Evolutionary conservation across 164 flowering plant species (phyloP).

Genomic region (Kalanchoe fedtschenkoi): DNA sequence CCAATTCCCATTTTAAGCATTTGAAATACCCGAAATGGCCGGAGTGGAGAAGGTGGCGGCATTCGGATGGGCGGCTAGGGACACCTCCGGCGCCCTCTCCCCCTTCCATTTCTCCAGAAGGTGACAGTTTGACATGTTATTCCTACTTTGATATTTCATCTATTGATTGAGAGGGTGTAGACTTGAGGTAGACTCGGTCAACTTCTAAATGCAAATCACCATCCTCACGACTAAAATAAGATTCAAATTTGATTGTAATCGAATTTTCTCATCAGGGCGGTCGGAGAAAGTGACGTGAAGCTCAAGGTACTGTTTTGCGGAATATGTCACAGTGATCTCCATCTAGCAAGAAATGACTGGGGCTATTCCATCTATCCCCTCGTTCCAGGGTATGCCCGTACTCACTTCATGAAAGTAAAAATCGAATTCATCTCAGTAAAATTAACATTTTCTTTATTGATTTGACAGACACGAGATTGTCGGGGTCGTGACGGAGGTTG

Average conservation of each 20-base stretch:
- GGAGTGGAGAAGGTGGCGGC: constrained; percentile 5
- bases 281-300: constrained; percentile 30
- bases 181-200: no score
- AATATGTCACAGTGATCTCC: constrained; percentile 48
- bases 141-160: no score
- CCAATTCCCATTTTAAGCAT: no score
- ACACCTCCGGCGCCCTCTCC: constrained; percentile 25
- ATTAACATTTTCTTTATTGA: background rate
- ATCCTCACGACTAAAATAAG: no score
- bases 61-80: constrained; percentile 36
- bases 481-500: constrained; percentile 26
- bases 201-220: no score
- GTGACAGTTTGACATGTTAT: no score
- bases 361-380: constrained; percentile 28
- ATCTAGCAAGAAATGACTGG: constrained; percentile 37
- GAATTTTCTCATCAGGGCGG: constrained; percentile 15
- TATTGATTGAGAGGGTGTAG: no score
- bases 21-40: no score
- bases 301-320: constrained; percentile 44
- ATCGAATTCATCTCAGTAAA: background rate
- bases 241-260: no score
- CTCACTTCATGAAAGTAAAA: background rate
- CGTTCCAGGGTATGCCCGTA: constrained; percentile 33
- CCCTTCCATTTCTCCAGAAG: constrained; percentile 34
- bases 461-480: constrained; percentile 27